Percentiles rank a stretch among this genome's conserved stretches.
Conservation (phyloP, 371 early-diverging fungal species). For the Massospora cicadina region DNA sequence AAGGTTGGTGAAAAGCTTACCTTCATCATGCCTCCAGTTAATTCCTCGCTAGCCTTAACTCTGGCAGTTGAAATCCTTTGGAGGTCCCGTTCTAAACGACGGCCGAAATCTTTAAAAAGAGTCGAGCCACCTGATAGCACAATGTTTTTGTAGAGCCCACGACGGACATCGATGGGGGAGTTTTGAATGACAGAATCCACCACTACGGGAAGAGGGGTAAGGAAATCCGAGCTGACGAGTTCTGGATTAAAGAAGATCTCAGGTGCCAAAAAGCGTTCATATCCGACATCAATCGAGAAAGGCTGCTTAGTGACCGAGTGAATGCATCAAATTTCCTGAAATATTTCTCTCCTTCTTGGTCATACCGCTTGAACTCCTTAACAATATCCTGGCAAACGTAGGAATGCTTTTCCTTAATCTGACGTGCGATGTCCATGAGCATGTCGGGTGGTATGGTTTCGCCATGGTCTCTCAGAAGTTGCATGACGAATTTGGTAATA, state of each 20-base stretch:
- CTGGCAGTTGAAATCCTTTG: constrained; percentile 74
- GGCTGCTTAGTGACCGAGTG: constrained; percentile 73
- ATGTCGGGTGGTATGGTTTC: constrained; percentile 90
- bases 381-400: constrained; percentile 94
- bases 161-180: constrained; percentile 89
- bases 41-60: constrained; percentile 43
- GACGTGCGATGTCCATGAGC: constrained; percentile 78
- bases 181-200: constrained; percentile 91
- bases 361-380: constrained; percentile 87
- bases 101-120: constrained; percentile 93
- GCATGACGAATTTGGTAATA: constrained; percentile 91
- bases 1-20: constrained; percentile 12
- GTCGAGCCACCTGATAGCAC: constrained; percentile 96
- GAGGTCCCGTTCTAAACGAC: constrained; percentile 87
- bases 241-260: constrained; percentile 98
- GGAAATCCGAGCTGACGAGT: constrained; percentile 86
- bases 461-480: constrained; percentile 83
- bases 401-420: constrained; percentile 89
- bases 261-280: constrained; percentile 93
- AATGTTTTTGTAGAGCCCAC: constrained; percentile 95
- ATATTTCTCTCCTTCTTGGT: constrained; percentile 71
- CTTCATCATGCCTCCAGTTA: constrained; percentile 46
- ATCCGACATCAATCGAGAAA: constrained; percentile 88
- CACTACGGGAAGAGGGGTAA: constrained; percentile 87
- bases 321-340: constrained; percentile 67